Evolutionary conservation across 1,284 basidiomycete species (phyloP).

Genomic region (Pseudozyma sp.): DNA sequence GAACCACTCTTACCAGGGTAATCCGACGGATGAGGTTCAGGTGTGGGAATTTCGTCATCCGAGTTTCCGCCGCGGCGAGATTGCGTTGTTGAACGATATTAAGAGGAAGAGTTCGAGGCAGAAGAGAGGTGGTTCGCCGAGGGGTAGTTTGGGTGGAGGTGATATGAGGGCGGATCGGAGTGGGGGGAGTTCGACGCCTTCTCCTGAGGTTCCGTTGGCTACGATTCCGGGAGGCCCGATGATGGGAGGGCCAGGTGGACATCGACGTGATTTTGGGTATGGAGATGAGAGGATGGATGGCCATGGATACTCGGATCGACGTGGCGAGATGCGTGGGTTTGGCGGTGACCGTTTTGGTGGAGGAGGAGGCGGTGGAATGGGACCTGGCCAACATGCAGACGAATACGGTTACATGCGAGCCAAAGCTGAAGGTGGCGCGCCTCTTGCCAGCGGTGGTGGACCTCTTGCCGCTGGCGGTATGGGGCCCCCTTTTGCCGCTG

Average conservation of each 20-base stretch:
- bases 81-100: slow-evolving; percentile 58
- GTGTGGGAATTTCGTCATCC: slow-evolving; percentile 65
- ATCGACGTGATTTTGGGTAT: slow-evolving; percentile 29
- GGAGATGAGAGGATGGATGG: slow-evolving; percentile 39
- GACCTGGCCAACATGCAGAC: slow-evolving; percentile 12
- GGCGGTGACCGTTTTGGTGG: slow-evolving; percentile 16
- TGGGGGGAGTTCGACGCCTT: slow-evolving; percentile 47
- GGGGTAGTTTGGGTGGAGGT: slow-evolving; percentile 36
- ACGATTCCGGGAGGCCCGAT: slow-evolving; percentile 36
- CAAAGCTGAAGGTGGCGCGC: slow-evolving; percentile 20
- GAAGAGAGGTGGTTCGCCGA: slow-evolving; percentile 43
- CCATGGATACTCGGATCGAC: slow-evolving; percentile 25
- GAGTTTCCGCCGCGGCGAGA: slow-evolving; percentile 59
- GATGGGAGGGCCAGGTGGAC: slow-evolving; percentile 24
- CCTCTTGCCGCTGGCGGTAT: slow-evolving; percentile 10
- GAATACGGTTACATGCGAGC: slow-evolving; percentile 39
- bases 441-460: slow-evolving; percentile 7
- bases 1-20: slow-evolving; percentile 62
- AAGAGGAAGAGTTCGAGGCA: slow-evolving; percentile 63
- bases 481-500: slow-evolving; percentile 9
- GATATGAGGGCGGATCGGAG: slow-evolving; percentile 43
- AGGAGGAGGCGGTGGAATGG: neutral
- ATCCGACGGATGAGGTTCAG: slow-evolving; percentile 59
- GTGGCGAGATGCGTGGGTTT: slow-evolving; percentile 23
- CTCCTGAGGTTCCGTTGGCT: slow-evolving; percentile 45